Base-by-base conservation (phyloP, 768 basidiomycete genomes). In the Mycena latifolia region DNA sequence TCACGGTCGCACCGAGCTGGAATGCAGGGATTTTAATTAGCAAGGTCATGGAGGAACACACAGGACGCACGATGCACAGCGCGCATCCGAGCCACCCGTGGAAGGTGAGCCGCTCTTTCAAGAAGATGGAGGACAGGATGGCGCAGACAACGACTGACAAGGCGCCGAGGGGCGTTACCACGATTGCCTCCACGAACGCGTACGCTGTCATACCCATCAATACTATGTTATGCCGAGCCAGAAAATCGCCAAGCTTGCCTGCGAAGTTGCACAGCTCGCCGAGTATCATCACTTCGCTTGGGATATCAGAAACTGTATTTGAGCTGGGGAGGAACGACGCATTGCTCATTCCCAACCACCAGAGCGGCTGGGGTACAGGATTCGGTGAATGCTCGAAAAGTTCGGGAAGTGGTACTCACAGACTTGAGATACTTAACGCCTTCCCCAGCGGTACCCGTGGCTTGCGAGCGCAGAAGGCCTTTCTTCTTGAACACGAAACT, bases 401-500 rank as follows among this genome's bases (percentile, higher is more conserved):
- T n/a, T n/a, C n/a, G n/a, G n/a, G n/a, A n/a, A n/a, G n/a, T 94
- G 69, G 41, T 22, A 83, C 92, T 77, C 77, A 94, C 93, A 74
- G 92, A 94, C 81, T 97, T 98, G 75, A 99, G 88, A 81, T 99
- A 99, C 15, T 88, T 94, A 64, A 97, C 95, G 31, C 97, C 96
- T 75, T 94, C 92, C 59, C 93, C 93, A 3, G 90, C 87, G 45
- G 79, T n/a, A n/a, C n/a, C n/a, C 77, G 64, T 92, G 90, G 92
- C 91, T 82, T 93, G 92, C 76, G 90, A 88, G 77, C 89, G 85
- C 57, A 95, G 75, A 22, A 95, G 82, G 10, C 93, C 97, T 75
- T 95, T 98, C 87, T 99, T 99, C 89, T 99, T 99, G 82, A 99
- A 92, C 2, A 99, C 96, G 77, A 98, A 99, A 72, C 90, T 92